Base-by-base conservation (phyloP, 768 basidiomycete species). In the Russula emetica region DNA sequence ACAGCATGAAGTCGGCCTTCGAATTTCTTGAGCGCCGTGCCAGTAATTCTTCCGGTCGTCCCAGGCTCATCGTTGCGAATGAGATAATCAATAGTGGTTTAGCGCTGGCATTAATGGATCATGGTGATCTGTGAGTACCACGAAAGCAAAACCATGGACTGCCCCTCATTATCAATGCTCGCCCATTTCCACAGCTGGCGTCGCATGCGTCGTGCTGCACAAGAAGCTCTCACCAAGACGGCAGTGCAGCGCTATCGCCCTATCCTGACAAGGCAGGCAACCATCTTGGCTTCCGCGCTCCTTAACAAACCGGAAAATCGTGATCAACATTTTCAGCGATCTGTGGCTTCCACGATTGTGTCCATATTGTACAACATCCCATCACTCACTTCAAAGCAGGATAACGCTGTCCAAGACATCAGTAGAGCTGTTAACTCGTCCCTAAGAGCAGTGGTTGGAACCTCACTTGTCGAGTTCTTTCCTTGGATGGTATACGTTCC, bases 311-410 rank as follows among this genome's bases (percentile, higher is more conserved):
- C 22, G 5, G 4, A 47, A 47, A 47, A 22, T 22, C 45, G 45
- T n/a, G 45, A 47, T 10, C n/a, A 47, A 10, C 45, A 47, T 6
- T 47, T 47, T 47, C 45, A n/a, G 45, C 45, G n/a, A 22, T n/a
- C 45, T 3, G 9, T 45, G 1, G 58, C 66, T 22, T 67, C 65
- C 26, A 28, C 30, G 22, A 61, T 67, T 3, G 11, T 67, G 47
- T 60, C 64, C 20, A 50, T 63, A 34, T 42, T 61, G 8, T 67
- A 67, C 36, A 65, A 63, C 49, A 1, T 22, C 45, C 22, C 45
- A 22, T 22, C 45, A 47, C 11, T 47, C 45, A 47, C n/a, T 22
- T 47, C 45, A n/a, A 3, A 7, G n/a, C n/a, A 47, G 22, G 45
- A 47, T 47, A 24, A 47, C 8, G 22, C 20, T 22, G 3, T 22